Conservation (phyloP, 306 rosid genomes). For the Cucumis cinereus region DNA sequence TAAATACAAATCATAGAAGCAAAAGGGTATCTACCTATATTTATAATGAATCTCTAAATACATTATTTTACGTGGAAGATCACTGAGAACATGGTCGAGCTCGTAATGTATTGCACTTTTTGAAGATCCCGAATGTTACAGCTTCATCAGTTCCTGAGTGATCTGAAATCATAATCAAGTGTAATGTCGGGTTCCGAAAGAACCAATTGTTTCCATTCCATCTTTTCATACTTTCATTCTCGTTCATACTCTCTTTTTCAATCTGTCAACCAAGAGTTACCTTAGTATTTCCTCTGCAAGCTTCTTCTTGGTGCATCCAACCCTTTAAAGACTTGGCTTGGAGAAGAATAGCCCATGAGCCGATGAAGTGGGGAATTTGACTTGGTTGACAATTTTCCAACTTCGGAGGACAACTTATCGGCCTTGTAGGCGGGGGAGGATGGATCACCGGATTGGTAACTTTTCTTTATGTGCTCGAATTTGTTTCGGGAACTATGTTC, state of each 20-base stretch:
- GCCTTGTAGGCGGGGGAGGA: conserved; percentile 19
- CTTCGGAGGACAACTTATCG: conserved; percentile 27
- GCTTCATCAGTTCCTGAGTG: neutral
- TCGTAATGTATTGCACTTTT: neutral
- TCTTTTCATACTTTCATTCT: neutral
- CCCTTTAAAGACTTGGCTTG: conserved; percentile 52
- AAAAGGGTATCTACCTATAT: neutral
- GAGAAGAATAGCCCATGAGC: conserved; percentile 77
- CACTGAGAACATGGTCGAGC: no score
- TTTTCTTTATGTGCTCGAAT: conserved; percentile 10
- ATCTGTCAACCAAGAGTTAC: neutral
- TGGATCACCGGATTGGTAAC: conserved; percentile 2
- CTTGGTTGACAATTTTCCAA: conserved; percentile 10
- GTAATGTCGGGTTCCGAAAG: neutral
- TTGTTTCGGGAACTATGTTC: conserved; percentile 20
- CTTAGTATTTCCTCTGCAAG: conserved; percentile 12
- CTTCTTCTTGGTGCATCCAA: conserved; percentile 13
- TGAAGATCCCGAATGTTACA: neutral
- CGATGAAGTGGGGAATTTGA: conserved; percentile 58
- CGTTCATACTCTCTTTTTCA: neutral
- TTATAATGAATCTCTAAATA: neutral
- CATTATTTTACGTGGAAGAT: neutral
- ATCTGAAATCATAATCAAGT: neutral
- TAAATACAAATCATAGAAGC: neutral
- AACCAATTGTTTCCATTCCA: neutral